Evolutionary conservation across 2,329 filamentous ascomycete genomes (phyloP), one percentile per base, ranked within the genome.

Genomic region (Sclerotinia minor): DNA sequence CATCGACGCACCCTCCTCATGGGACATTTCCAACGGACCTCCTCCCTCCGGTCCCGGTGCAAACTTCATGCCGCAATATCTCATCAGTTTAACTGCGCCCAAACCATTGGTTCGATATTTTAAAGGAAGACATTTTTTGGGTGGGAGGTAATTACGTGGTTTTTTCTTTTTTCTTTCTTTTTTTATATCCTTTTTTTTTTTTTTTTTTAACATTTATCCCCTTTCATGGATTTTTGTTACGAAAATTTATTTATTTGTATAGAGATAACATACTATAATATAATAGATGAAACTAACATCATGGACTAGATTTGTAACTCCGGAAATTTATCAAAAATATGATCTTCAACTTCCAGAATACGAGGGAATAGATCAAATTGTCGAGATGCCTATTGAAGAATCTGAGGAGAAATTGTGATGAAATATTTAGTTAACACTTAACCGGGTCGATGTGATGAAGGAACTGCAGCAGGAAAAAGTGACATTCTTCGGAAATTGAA

Each of bases 1-100:
- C 3, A 92, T 99, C 29, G 95, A 99, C 80, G 93, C 92, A 8
- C 95, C 95, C 1, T 96, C 92, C 44, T 95, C 92, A 1, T 99
- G 95, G 95, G 88, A 95, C 78, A 96, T 99, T 67, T 92, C 97
- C 76, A 82, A 83, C 15, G 95, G 95, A 0, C 94, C 94, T 11
- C 93, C 94, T 15, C 80, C 83, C 64, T 86, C 88, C 1, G 94
- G 92, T 0, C 84, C 92, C 0, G 94, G 93, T 0, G 89, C 89
- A 74, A 87, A 83, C 5, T 98, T 96, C 76, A 88, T 91, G 81
- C 95, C 95, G 72, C 82, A 84, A 45, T 88, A 89, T 26, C 81
- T 99, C 68, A 88, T 99, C 72, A 96, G 92, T 77, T 81, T 99
- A 76, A 97, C 94, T 59, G 95, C 95, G 13, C 93, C 95, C 3